phyloP scores from a whole-genome alignment of 306 rosid species.

The Ochetophila trinervis region DNA sequence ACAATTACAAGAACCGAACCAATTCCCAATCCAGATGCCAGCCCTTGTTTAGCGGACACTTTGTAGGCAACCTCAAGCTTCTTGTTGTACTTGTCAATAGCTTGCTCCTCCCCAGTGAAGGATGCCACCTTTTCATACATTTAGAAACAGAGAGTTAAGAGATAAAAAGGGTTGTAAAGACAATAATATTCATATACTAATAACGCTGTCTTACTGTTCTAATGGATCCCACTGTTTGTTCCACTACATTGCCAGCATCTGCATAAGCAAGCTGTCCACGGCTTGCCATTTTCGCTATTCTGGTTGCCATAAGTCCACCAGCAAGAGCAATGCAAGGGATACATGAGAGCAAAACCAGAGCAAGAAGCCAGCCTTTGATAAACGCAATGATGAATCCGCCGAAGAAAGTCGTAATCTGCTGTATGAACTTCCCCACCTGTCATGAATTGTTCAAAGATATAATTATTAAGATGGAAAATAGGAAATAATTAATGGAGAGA shows the following conservation, averaged over 20 bases:
- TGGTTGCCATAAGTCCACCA: conserved; percentile 40
- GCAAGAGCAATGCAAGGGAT: conserved; percentile 52
- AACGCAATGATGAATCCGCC: conserved; percentile 75
- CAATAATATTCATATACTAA: background rate
- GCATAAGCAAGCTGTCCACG: conserved; percentile 83
- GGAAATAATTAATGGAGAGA: background rate
- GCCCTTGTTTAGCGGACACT: conserved; percentile 57
- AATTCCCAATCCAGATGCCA: conserved; percentile 59
- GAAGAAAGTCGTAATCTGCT: conserved; percentile 55
- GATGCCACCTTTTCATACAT: conserved; percentile 62
- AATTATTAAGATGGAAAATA: too few species aligned
- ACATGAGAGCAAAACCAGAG: conserved; percentile 58
- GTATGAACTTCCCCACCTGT: conserved; percentile 88
- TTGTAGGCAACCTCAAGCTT: conserved; percentile 59
- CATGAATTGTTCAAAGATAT: conserved; percentile 7
- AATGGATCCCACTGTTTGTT: conserved; percentile 78
- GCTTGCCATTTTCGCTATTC: conserved; percentile 60
- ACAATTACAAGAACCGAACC: conserved; percentile 43
- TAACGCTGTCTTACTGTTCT: conserved; percentile 60
- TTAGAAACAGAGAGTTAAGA: background rate
- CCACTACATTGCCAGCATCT: conserved; percentile 80
- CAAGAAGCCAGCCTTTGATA: conserved; percentile 63
- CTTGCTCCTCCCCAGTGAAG: conserved; percentile 78
- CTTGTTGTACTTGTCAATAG: conserved; percentile 55
- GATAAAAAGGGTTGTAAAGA: background rate